Base-by-base conservation (phyloP, 257 asterid species). In the Lycium ferocissimum region DNA sequence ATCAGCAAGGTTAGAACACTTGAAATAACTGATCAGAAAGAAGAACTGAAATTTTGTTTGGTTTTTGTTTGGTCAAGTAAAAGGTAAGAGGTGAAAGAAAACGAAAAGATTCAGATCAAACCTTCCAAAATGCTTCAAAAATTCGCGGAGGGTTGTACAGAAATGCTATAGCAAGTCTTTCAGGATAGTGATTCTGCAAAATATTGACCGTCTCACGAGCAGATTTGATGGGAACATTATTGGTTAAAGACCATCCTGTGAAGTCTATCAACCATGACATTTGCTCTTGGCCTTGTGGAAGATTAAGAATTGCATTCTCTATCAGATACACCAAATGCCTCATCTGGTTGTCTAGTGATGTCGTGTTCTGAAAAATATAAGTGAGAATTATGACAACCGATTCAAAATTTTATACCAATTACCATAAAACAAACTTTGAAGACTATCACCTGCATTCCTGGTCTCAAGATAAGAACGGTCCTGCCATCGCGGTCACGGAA, bases 81-180 rank as follows among this genome's bases (percentile, higher is more conserved):
- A 9, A 56, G 43, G 14, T 57, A 61, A 40, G 57, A 76, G 81
- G 49, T 56, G 80, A 75, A 20, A 80, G 45, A 22, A 7, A 57
- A 33, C 43, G 51, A 66, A 82, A 49, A 9, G 10, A n/a, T 83
- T 17, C 20, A 84, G 85, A 70, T 61, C 96, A 51, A 67, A 96
- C 98, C 98, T 91, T 95, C 98, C 99, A 96, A 91, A 96, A 96
- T 12, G 98, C 92, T 91, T 94, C 97, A 85, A 96, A 96, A 70
- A 95, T 85, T 22, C 97, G 96, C 2, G 99, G 99, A 58, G 99
- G 99, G 89, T 62, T 94, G 90, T 93, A 96, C 33, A 96, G 91
- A 89, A 96, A 94, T 0, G 97, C 98, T 22, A 93, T 62, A 22
- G 93, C 99, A 61, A 95, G 91, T 86, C 99, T 92, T 89, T 96